Evolutionary conservation across 768 basidiomycete species (phyloP).

Genomic region (Pleurotus giganteus): DNA sequence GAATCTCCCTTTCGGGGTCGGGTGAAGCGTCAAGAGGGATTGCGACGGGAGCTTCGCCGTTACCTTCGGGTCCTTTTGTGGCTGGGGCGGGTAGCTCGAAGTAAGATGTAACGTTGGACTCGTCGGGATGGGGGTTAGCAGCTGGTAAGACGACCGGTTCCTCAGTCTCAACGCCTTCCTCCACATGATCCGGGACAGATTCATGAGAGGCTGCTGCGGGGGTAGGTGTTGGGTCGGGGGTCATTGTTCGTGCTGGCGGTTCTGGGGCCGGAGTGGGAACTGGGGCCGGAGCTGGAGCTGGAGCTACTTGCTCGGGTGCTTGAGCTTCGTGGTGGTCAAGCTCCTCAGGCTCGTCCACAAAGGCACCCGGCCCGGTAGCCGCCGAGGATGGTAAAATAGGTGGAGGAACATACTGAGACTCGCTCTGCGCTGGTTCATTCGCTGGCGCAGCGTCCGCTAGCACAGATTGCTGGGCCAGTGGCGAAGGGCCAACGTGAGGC

Average conservation of each 20-base stretch:
- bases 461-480: slow-evolving; percentile 32
- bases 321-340: slow-evolving; percentile 8
- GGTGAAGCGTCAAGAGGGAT: background rate
- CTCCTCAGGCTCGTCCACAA: slow-evolving; percentile 51
- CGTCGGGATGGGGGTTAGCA: slow-evolving; percentile 19
- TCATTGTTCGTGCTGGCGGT: background rate
- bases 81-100: slow-evolving; percentile 26
- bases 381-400: slow-evolving; percentile 33
- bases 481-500: slow-evolving; percentile 36
- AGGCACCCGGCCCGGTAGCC: slow-evolving; percentile 45
- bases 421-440: slow-evolving; percentile 8
- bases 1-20: slow-evolving; percentile 4
- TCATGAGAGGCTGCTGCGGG: background rate
- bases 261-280: background rate
- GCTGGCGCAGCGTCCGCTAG: slow-evolving; percentile 9
- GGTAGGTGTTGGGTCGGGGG: slow-evolving; percentile 4
- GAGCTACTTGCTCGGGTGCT: slow-evolving; percentile 6
- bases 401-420: slow-evolving; percentile 34
- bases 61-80: slow-evolving; percentile 19
- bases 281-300: slow-evolving; percentile 5
- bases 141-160: slow-evolving; percentile 7
- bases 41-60: slow-evolving; percentile 1
- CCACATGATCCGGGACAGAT: too few relatives aligned
- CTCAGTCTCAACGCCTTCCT: slow-evolving; percentile 8
- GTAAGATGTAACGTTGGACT: slow-evolving; percentile 19